Conservation (phyloP, 2,329 filamentous ascomycete genomes). For the Colletotrichum cordylinicola region DNA sequence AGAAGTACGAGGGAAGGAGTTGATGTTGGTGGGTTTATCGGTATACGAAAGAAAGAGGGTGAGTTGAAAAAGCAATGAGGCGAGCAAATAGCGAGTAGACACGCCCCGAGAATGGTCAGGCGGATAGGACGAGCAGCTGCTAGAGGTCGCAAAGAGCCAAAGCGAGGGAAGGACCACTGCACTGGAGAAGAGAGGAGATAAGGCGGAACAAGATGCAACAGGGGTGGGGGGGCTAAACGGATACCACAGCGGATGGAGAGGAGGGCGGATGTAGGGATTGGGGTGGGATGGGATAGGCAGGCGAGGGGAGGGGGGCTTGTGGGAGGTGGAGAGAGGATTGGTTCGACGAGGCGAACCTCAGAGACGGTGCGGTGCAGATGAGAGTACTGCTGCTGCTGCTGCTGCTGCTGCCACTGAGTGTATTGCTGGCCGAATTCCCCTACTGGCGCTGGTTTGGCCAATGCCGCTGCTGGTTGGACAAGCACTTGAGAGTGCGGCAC, state of each 20-base stretch:
- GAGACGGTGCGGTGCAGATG: not conserved
- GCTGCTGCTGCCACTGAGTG: not conserved
- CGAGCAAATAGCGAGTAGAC: slow-evolving; percentile 20
- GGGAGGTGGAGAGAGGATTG: slow-evolving; percentile 17
- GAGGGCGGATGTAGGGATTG: slow-evolving; percentile 23
- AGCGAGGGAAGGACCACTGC: slow-evolving; percentile 8
- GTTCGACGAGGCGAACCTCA: slow-evolving; percentile 11
- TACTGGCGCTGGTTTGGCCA: not conserved
- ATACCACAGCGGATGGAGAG: slow-evolving; percentile 17
- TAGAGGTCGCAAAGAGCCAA: slow-evolving; percentile 8
- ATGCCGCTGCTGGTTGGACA: not conserved
- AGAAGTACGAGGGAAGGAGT: not conserved
- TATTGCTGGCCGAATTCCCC: not conserved
- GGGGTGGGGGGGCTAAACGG: slow-evolving; percentile 13
- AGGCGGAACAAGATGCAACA: slow-evolving; percentile 20
- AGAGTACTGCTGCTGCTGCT: not conserved
- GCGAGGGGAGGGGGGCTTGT: slow-evolving; percentile 5
- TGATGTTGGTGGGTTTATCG: slow-evolving; percentile 6
- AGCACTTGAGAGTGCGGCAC: not conserved
- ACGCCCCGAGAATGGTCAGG: slow-evolving; percentile 21
- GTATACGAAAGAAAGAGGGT: not conserved
- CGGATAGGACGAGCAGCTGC: slow-evolving; percentile 19
- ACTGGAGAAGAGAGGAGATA: slow-evolving; percentile 19
- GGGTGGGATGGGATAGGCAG: slow-evolving; percentile 12
- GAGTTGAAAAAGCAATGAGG: not conserved